phyloP scores from a whole-genome alignment of 192 early-diverging fungal species.

The Phlyctochytrium arcticum region DNA sequence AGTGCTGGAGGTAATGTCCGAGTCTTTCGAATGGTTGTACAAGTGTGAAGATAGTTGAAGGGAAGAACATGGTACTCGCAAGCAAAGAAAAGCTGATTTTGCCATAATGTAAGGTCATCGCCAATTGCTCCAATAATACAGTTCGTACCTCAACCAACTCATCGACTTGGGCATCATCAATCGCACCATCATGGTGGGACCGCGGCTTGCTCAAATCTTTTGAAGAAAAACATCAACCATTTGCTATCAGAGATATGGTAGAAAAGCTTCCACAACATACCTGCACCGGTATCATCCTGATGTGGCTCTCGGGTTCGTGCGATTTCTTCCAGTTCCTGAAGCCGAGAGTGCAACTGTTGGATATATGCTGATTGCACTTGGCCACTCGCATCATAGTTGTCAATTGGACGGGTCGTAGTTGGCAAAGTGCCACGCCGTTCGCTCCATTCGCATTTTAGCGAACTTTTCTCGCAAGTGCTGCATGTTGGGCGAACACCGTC shows the following conservation, averaged over 20 bases:
- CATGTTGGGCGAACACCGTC: background rate
- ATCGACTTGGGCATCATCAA: too few relatives aligned
- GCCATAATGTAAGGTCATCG: too few relatives aligned
- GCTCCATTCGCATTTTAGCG: background rate
- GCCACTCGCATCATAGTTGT: background rate
- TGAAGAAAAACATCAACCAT: background rate
- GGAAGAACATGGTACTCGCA: background rate
- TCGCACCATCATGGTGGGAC: too few relatives aligned
- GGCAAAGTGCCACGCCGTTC: background rate
- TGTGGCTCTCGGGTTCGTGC: background rate
- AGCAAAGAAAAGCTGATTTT: background rate
- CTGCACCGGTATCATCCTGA: background rate
- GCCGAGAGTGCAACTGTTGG: background rate
- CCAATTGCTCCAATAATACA: too few relatives aligned
- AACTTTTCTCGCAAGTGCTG: background rate
- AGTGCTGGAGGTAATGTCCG: background rate
- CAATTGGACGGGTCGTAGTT: background rate
- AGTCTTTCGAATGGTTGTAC: background rate
- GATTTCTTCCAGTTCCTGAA: background rate
- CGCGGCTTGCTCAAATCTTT: too few relatives aligned
- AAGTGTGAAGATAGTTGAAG: background rate
- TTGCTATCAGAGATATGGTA: background rate
- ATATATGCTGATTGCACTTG: background rate
- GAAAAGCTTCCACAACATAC: background rate
- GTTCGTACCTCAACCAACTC: too few relatives aligned